Percentiles rank a stretch among this genome's conserved stretches.
phyloP scores from a whole-genome alignment of 495 filamentous ascomycete genomes.

The Neurospora sp. region DNA sequence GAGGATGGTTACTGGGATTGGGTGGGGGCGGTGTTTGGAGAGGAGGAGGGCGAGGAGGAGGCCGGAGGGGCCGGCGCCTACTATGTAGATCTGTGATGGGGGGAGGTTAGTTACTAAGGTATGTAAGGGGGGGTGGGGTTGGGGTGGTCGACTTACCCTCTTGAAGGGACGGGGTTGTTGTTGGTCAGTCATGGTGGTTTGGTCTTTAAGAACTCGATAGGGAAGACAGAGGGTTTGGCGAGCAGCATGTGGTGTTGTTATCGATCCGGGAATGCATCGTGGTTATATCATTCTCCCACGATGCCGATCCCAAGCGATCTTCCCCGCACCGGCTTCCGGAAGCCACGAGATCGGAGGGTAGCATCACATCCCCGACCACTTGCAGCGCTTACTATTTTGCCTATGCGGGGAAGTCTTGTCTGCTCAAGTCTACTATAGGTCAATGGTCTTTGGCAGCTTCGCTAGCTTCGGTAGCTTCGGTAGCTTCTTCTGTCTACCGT shows the following conservation, averaged over 20 bases:
- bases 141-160: background rate
- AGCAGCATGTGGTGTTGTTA: background rate
- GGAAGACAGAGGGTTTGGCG: too few species aligned
- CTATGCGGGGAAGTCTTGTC: background rate
- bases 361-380: background rate
- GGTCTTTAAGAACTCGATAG: background rate
- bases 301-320: background rate
- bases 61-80: constrained; percentile 49
- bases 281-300: background rate
- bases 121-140: too few species aligned
- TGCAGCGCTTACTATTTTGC: background rate
- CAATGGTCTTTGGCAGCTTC: background rate
- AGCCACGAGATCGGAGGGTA: background rate
- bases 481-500: background rate
- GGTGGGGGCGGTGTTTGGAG: constrained; percentile 27
- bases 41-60: constrained; percentile 47
- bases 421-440: background rate
- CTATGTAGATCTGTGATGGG: constrained; percentile 25
- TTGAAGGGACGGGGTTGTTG: background rate
- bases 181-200: background rate
- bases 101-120: background rate
- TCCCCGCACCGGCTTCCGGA: background rate
- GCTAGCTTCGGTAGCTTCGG: background rate
- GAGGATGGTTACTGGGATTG: constrained; percentile 43
- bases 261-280: background rate